Conservation (phyloP, 202 grass and related monocot species). For the Zoysia matrella region DNA sequence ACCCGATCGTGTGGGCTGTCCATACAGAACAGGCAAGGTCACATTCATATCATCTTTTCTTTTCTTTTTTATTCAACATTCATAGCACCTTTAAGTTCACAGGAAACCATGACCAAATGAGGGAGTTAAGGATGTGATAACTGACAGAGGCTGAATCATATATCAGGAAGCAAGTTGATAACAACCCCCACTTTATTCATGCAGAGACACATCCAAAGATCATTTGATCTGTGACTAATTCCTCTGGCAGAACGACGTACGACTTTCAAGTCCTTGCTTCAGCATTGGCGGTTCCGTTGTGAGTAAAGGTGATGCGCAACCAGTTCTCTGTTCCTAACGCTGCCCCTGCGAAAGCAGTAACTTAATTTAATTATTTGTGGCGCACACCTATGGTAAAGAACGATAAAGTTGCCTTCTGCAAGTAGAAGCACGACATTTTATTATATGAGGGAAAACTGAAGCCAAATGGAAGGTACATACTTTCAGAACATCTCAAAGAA, state of each 20-base stretch:
- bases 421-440: not conserved
- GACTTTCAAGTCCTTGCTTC: constrained; percentile 37
- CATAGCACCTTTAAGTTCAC: too few species aligned
- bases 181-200: not conserved
- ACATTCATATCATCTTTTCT: too few species aligned
- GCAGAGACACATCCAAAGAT: not conserved
- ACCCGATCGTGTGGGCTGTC: too few species aligned
- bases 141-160: too few species aligned
- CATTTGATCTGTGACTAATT: not conserved
- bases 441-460: not conserved
- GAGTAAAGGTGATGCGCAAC: constrained; percentile 46
- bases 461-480: not conserved
- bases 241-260: constrained; percentile 40
- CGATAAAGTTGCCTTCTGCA: not conserved
- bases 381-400: not conserved
- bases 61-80: too few species aligned
- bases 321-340: constrained; percentile 38
- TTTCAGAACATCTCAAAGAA: not conserved
- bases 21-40: too few species aligned
- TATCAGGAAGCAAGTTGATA: too few species aligned
- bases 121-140: too few species aligned
- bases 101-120: too few species aligned
- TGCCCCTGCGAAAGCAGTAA: constrained; percentile 25
- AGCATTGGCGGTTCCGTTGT: constrained; percentile 19
- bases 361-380: not conserved